phyloP scores from a whole-genome alignment of 805 yeast species.

The Clavispora carvajalis region DNA sequence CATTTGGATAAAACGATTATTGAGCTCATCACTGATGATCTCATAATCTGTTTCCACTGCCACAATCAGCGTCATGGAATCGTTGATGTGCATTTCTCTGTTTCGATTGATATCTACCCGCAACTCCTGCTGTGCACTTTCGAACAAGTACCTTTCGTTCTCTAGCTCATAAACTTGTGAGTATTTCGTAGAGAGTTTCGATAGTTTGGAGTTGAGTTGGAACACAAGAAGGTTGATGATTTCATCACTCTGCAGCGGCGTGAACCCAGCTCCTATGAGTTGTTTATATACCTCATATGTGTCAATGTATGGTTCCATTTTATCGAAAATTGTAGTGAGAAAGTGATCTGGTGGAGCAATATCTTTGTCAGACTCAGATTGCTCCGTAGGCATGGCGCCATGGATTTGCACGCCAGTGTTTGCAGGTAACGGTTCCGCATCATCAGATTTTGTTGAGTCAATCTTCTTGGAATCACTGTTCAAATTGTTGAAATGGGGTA shows the following conservation, averaged over 20 bases:
- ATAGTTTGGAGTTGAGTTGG: slow-evolving; percentile 37
- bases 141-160: slow-evolving; percentile 82
- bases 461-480: no score
- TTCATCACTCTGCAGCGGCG: slow-evolving; percentile 54
- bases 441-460: no score
- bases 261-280: slow-evolving; percentile 53
- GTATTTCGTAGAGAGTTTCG: slow-evolving; percentile 42
- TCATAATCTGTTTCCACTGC: slow-evolving; percentile 68
- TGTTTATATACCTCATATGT: slow-evolving; percentile 50
- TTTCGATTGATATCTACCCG: slow-evolving; percentile 70
- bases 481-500: no score
- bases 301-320: slow-evolving; percentile 41
- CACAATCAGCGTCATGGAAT: slow-evolving; percentile 60
- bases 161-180: slow-evolving; percentile 66
- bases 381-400: not conserved
- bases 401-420: no score
- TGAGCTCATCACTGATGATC: slow-evolving; percentile 69
- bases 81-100: slow-evolving; percentile 65
- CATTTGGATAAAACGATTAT: slow-evolving; percentile 50
- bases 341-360: slow-evolving; percentile 16
- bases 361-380: slow-evolving; percentile 1
- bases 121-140: slow-evolving; percentile 87
- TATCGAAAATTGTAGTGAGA: slow-evolving; percentile 56
- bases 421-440: no score
- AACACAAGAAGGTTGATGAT: slow-evolving; percentile 46